phyloP scores from a whole-genome alignment of 2,329 filamentous ascomycete genomes.

The Ilyonectria destructans region DNA sequence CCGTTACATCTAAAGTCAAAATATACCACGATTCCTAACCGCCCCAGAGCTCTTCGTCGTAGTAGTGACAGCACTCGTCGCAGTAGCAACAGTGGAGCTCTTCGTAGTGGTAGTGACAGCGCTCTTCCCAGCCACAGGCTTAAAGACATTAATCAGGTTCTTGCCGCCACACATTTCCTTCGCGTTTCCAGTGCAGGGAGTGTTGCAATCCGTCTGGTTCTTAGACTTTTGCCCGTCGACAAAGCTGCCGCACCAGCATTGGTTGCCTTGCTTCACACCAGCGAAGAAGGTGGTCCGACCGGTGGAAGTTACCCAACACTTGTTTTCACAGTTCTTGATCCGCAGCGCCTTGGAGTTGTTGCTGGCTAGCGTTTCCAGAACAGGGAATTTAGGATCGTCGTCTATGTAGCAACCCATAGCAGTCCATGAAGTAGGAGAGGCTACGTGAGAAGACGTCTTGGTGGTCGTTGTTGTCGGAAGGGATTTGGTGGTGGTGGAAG shows the following conservation, averaged over 20 bases:
- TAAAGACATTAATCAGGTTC: constrained; percentile 36
- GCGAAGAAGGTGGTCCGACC: constrained; percentile 28
- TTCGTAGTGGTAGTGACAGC: neutral
- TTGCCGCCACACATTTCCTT: constrained; percentile 38
- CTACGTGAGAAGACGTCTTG: constrained; percentile 12
- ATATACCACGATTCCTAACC: neutral
- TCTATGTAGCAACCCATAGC: constrained; percentile 29
- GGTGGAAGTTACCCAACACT: constrained; percentile 24
- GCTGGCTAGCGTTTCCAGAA: constrained; percentile 16
- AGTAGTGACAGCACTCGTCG: neutral
- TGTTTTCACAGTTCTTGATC: constrained; percentile 16
- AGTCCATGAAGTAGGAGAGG: constrained; percentile 28
- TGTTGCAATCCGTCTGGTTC: constrained; percentile 33
- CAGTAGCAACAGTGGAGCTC: neutral
- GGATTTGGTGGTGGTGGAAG: constrained; percentile 7
- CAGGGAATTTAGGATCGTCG: constrained; percentile 12
- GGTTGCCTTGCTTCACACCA: constrained; percentile 38
- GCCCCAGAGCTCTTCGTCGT: neutral
- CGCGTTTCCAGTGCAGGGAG: constrained; percentile 36
- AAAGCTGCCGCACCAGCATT: constrained; percentile 40
- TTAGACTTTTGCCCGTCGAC: constrained; percentile 30
- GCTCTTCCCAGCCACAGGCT: constrained; percentile 15
- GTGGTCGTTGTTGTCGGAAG: constrained; percentile 11
- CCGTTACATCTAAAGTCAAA: neutral
- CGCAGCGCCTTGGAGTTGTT: neutral